A percentile compares a stretch with the other conserved stretches of the same genome.
Conservation (phyloP, 768 basidiomycete species). For the Suillus decipiens region DNA sequence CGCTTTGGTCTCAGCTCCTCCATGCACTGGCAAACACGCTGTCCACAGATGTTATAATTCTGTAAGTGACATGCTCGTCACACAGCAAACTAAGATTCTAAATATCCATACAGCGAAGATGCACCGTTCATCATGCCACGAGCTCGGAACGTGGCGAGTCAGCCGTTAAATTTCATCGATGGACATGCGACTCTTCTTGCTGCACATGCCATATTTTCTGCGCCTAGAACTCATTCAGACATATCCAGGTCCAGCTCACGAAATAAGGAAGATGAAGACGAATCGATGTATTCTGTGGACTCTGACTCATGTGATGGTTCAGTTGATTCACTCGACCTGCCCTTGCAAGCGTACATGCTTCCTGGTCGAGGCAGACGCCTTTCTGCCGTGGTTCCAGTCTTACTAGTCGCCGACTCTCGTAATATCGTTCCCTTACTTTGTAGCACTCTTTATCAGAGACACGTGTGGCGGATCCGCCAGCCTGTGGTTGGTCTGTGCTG, state of each 20-base stretch:
- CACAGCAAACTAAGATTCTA: neutral
- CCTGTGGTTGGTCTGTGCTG: conserved; percentile 10
- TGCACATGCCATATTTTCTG: neutral
- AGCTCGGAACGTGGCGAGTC: neutral
- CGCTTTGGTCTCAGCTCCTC: conserved; percentile 1
- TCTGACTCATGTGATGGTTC: neutral
- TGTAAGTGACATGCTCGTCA: neutral
- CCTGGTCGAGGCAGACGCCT: neutral
- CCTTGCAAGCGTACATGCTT: neutral
- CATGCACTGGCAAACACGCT: neutral
- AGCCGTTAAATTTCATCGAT: neutral
- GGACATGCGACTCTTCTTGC: neutral
- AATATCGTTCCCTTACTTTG: conserved; percentile 8
- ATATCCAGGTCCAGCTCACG: neutral
- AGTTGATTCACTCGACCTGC: neutral
- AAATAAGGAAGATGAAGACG: neutral
- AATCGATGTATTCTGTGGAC: neutral
- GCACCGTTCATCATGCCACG: neutral
- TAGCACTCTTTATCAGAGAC: conserved; percentile 11
- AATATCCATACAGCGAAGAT: neutral
- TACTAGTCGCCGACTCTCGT: conserved; percentile 5
- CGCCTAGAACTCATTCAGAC: neutral
- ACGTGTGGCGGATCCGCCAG: conserved; percentile 4
- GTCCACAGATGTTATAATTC: neutral
- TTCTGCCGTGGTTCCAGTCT: conserved; percentile 6